A percentile compares a stretch with the other conserved stretches of the same genome.
Evolutionary conservation across 2,329 filamentous ascomycete genomes (phyloP).

Genomic region (Fusarium sp.): DNA sequence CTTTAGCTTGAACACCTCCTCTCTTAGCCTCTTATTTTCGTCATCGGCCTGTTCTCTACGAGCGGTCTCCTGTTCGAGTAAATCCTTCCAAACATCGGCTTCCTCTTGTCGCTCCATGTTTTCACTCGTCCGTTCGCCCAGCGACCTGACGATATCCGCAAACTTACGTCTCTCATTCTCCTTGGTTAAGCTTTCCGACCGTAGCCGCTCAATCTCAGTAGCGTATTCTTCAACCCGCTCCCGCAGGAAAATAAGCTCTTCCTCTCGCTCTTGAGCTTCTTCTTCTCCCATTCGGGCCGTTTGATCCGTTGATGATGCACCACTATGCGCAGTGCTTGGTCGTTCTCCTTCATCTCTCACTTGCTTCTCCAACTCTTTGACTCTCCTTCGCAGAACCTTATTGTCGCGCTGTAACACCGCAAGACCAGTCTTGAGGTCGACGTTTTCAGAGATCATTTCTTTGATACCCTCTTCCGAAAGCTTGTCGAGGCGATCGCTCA

Average conservation of each 20-base stretch:
- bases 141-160: constrained; percentile 77
- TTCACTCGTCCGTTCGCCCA: constrained; percentile 64
- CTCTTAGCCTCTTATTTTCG: constrained; percentile 84
- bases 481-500: constrained; percentile 92
- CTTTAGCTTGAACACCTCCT: constrained; percentile 82
- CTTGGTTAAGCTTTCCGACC: constrained; percentile 80
- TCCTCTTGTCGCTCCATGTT: constrained; percentile 68
- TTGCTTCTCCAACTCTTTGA: constrained; percentile 89
- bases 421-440: constrained; percentile 91
- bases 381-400: constrained; percentile 80
- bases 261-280: constrained; percentile 77
- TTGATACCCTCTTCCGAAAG: constrained; percentile 96
- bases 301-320: constrained; percentile 68
- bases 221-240: constrained; percentile 89
- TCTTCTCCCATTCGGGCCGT: constrained; percentile 69
- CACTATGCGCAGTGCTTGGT: constrained; percentile 70
- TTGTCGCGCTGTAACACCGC: constrained; percentile 92
- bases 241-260: constrained; percentile 85
- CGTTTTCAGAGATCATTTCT: constrained; percentile 98
- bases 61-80: constrained; percentile 90
- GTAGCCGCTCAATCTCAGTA: constrained; percentile 83
- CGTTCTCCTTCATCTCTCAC: constrained; percentile 74
- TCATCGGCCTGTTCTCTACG: constrained; percentile 91
- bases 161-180: constrained; percentile 90
- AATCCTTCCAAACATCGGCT: constrained; percentile 92